These are phyloP conservation scores for Dactylellina drechsleri DNA, from an alignment of 2,329 filamentous ascomycete genomes.

Conservation along the genomic window DNA sequence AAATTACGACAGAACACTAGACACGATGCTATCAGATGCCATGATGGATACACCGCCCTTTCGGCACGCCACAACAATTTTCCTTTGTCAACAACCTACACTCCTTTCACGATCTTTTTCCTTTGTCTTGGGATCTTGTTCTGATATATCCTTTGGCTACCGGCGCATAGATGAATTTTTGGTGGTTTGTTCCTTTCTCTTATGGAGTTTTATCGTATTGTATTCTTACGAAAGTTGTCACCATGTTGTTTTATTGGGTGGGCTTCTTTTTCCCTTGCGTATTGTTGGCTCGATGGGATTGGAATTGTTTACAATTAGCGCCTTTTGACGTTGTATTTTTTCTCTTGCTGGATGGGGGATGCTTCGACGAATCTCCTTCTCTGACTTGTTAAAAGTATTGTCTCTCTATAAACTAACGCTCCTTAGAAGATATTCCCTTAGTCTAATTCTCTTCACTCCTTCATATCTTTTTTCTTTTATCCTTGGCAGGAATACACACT, in stretches of 20 bases:
- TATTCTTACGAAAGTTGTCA: constrained; percentile 7
- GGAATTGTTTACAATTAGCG: not conserved
- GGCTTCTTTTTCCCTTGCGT: constrained; percentile 7
- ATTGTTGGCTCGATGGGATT: constrained; percentile 1
- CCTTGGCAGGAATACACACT: constrained; percentile 38
- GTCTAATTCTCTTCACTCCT: constrained; percentile 13
- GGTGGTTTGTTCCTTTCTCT: constrained; percentile 8
- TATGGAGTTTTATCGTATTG: constrained; percentile 27
- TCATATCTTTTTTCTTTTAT: constrained; percentile 14
- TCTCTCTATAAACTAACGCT: constrained; percentile 9
- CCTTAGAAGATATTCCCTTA: constrained; percentile 2
- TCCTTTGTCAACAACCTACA: constrained; percentile 31
- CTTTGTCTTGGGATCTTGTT: constrained; percentile 7
- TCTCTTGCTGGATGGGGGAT: not conserved
- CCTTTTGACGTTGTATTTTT: not conserved
- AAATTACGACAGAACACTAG: constrained; percentile 37
- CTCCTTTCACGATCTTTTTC: constrained; percentile 15
- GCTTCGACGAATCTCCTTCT: constrained; percentile 9
- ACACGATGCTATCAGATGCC: not conserved
- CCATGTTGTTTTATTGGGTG: constrained; percentile 4
- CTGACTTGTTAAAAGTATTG: constrained; percentile 5
- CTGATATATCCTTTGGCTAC: constrained; percentile 11
- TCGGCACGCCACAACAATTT: constrained; percentile 33
- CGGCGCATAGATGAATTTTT: constrained; percentile 20
- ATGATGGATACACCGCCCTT: constrained; percentile 46